A percentile compares a stretch with the other conserved stretches of the same genome.
These are phyloP conservation scores for Pseudoturritis turrita DNA, from an alignment of 345 rosid species.

Conservation along the genomic window DNA sequence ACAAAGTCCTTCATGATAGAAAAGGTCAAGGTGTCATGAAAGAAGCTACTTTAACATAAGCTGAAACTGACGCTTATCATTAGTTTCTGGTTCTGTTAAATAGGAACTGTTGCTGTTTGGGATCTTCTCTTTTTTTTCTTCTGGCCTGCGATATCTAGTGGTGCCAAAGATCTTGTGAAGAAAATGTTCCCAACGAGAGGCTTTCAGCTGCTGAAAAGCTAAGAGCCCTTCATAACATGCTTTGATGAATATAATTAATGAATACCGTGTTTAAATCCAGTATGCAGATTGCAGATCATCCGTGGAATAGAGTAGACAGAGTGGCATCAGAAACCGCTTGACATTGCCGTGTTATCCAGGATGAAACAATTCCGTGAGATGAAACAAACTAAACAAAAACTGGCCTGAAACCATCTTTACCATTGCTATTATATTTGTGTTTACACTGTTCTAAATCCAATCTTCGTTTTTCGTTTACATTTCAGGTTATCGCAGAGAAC, in stretches of 20 bases:
- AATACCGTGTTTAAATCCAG: not conserved
- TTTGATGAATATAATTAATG: not conserved
- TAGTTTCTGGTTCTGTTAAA: not conserved
- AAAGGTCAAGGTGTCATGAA: not conserved
- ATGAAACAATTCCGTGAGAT: conserved; percentile 99
- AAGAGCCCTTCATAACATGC: conserved; percentile 27
- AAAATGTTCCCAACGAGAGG: conserved; percentile 85
- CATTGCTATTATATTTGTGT: not conserved
- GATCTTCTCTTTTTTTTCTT: conserved; percentile 12
- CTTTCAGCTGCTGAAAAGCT: conserved; percentile 75
- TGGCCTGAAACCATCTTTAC: conserved; percentile 37
- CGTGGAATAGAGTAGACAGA: conserved; percentile 89
- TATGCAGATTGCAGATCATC: conserved; percentile 67
- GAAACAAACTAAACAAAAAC: conserved; percentile 96
- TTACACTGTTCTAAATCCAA: not conserved
- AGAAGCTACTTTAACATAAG: not conserved
- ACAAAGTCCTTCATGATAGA: no score
- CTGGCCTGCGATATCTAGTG: conserved; percentile 75
- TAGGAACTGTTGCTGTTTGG: not conserved
- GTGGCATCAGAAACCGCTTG: conserved; percentile 97
- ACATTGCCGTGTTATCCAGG: conserved; percentile 84
- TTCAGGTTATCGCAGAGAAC: conserved; percentile 91
- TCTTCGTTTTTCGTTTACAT: not conserved
- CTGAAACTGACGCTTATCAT: not conserved
- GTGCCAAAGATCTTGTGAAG: conserved; percentile 89